Base-by-base conservation (phyloP, 768 basidiomycete species). In the Russula dissimulans region DNA sequence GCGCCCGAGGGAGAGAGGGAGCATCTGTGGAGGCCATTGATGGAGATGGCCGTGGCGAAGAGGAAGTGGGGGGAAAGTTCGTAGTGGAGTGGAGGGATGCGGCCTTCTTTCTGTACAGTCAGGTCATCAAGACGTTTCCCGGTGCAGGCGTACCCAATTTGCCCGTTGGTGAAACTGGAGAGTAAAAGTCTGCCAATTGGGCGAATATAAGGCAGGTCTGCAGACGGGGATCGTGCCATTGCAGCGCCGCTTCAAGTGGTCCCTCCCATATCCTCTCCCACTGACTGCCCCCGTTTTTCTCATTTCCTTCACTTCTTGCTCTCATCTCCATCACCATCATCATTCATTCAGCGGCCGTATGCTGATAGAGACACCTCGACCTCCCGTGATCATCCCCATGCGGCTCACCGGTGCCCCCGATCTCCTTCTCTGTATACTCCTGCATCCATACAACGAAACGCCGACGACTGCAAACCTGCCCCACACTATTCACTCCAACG, bases 191-290 rank as follows among this genome's bases (percentile, higher is more conserved):
- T 87, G 88, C 68, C 95, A 92, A 68, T 81, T 85, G 18, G 61
- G 74, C 18, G 71, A 71, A 11, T 84, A 86, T 68, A 69, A 68
- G 53, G 72, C 73, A 50, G 68, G 57, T 45, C 61, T 51, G 0
- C 51, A 67, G 41, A 67, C 75, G 58, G 82, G 83, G 12, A 63
- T 75, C 6, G 75, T 78, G 17, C 71, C 70, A 65, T 72, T 97
- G 54, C 78, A 84, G 7, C 78, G 90, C 49, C 78, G 90, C 49
- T 95, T 97, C 73, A 97, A 95, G 76, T 97, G 95, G 95, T 26
- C 22, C 22, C 10, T 41, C 39, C 10, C 39, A 5, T 4, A 26
- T 26, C 39, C 4, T 14, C 22, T 41, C 39, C 15, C 39, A 14
- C 39, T 4, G 4, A 15, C 39, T 4, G 14, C 39, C 9, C 9